These are phyloP conservation scores for Penicillium herquei DNA, from an alignment of 495 filamentous ascomycete species.

Conservation along the genomic window DNA sequence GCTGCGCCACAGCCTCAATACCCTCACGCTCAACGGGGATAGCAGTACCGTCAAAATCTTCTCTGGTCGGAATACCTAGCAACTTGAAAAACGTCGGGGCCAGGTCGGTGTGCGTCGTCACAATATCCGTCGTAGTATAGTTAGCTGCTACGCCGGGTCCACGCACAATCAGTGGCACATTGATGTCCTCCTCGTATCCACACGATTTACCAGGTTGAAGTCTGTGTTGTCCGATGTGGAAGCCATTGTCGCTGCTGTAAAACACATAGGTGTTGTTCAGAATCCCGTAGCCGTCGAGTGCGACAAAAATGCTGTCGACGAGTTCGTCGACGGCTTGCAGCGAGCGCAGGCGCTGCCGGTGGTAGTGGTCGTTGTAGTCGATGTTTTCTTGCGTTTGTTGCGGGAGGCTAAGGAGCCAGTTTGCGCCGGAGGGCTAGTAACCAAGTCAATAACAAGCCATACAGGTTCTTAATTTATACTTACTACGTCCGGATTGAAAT, in stretches of 20 bases:
- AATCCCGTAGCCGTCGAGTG: conserved; percentile 41
- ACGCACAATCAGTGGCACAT: conserved; percentile 57
- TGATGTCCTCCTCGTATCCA: conserved; percentile 65
- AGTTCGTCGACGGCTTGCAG: conserved; percentile 63
- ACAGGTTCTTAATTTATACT: conserved; percentile 51
- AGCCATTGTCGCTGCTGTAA: conserved; percentile 67
- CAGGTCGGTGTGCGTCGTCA: conserved; percentile 62
- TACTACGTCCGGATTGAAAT: conserved; percentile 31
- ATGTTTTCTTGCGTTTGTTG: conserved; percentile 47
- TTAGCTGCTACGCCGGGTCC: conserved; percentile 46
- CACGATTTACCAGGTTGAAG: conserved; percentile 63
- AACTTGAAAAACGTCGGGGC: conserved; percentile 57
- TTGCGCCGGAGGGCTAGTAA: conserved; percentile 51
- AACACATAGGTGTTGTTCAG: conserved; percentile 64
- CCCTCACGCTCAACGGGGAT: conserved; percentile 37
- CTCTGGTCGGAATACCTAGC: conserved; percentile 33
- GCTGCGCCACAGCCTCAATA: not conserved
- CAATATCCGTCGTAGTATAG: conserved; percentile 31
- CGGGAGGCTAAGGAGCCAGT: conserved; percentile 53
- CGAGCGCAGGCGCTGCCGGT: conserved; percentile 51
- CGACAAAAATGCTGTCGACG: conserved; percentile 48
- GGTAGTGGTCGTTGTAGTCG: conserved; percentile 60
- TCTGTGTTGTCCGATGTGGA: conserved; percentile 65
- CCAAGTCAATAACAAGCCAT: conserved; percentile 49
- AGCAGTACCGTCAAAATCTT: conserved; percentile 51